Evolutionary conservation across 805 yeast genomes (phyloP).

Genomic region (Maudiozyma turicensis): DNA sequence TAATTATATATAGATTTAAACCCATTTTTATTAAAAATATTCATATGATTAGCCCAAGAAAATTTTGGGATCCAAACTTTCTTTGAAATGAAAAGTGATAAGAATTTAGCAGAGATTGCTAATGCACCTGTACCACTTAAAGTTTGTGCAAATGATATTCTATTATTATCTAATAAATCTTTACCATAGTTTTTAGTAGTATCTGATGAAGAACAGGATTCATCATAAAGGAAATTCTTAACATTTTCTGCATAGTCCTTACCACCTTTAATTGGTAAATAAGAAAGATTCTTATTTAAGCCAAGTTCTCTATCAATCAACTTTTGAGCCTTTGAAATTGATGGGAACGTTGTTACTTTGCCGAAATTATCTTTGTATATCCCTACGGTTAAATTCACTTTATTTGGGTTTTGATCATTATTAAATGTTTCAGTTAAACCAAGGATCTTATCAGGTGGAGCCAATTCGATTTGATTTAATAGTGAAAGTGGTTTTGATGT

Average conservation of each 20-base stretch:
- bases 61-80: constrained; percentile 69
- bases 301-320: constrained; percentile 35
- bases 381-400: constrained; percentile 41
- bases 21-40: constrained; percentile 70
- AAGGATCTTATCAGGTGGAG: constrained; percentile 23
- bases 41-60: constrained; percentile 90
- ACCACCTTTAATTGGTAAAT: constrained; percentile 66
- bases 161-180: constrained; percentile 44
- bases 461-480: constrained; percentile 3
- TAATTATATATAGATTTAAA: constrained; percentile 46
- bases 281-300: constrained; percentile 52
- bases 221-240: constrained; percentile 60
- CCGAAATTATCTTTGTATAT: constrained; percentile 88
- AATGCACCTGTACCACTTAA: constrained; percentile 93
- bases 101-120: constrained; percentile 72
- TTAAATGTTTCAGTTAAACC: constrained; percentile 70
- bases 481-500: not conserved
- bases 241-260: constrained; percentile 58
- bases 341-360: constrained; percentile 32
- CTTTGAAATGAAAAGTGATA: constrained; percentile 38
- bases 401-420: constrained; percentile 49
- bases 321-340: constrained; percentile 23
- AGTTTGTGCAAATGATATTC: constrained; percentile 80
- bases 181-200: constrained; percentile 30
- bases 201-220: constrained; percentile 32